A percentile compares a stretch with the other conserved stretches of the same genome.
These are phyloP conservation scores for Candida cerambycidarum DNA, from an alignment of 805 yeast species.

Conservation along the genomic window DNA sequence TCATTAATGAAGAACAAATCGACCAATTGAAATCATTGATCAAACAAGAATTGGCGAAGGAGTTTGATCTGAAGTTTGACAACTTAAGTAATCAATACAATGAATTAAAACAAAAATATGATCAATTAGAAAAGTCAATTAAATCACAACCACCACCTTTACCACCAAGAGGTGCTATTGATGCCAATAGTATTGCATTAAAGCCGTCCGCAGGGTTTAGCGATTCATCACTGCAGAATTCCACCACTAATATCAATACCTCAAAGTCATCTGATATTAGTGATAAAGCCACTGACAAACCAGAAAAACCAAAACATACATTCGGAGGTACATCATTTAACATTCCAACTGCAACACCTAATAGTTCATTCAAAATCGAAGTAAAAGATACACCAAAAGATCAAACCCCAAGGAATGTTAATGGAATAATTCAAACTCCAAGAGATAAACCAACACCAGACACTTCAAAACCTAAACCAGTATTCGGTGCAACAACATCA, in stretches of 20 bases:
- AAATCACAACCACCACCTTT: conserved; percentile 6
- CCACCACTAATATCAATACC: background rate
- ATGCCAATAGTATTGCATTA: conserved; percentile 2
- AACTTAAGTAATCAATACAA: conserved; percentile 22
- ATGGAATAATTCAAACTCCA: background rate
- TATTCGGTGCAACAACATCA: conserved; percentile 43
- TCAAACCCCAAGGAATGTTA: background rate
- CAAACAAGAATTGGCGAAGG: conserved; percentile 23
- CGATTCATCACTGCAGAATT: background rate
- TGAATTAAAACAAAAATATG: conserved; percentile 18
- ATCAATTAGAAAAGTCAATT: conserved; percentile 12
- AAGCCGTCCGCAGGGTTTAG: background rate
- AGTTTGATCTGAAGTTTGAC: conserved; percentile 18
- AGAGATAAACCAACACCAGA: background rate
- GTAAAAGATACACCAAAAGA: background rate
- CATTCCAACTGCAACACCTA: conserved; percentile 18
- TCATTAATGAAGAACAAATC: background rate
- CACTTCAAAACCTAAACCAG: conserved; percentile 18
- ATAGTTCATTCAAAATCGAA: conserved; percentile 14
- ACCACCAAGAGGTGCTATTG: conserved; percentile 7
- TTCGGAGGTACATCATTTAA: conserved; percentile 23
- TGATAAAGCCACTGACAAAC: background rate
- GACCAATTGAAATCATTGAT: conserved; percentile 32
- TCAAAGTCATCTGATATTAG: background rate
- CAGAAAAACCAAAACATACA: conserved; percentile 15